phyloP scores from a whole-genome alignment of 2,329 filamentous ascomycete genomes.

The Thelonectria discophora region DNA sequence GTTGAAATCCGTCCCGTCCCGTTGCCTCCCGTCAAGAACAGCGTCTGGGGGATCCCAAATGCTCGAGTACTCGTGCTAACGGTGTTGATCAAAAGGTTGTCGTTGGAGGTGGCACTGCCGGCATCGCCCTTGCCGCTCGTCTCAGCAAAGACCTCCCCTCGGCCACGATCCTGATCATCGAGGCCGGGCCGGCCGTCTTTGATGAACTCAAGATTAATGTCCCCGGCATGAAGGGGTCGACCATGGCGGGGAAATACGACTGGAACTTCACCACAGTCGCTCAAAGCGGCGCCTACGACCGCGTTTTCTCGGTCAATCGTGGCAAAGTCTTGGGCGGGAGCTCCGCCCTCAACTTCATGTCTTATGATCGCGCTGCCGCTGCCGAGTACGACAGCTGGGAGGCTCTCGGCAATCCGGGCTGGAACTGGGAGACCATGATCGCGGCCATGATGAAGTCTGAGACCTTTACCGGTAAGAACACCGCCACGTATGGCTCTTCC shows the following conservation, averaged over 20 bases:
- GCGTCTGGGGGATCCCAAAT: background rate
- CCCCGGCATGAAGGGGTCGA: conserved; percentile 44
- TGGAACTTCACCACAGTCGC: conserved; percentile 56
- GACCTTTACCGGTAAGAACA: conserved; percentile 32
- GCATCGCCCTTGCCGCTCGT: conserved; percentile 45
- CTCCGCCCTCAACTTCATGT: conserved; percentile 43
- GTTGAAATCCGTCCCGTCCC: conserved; percentile 9
- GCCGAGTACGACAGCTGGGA: conserved; percentile 51
- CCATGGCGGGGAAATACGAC: conserved; percentile 44
- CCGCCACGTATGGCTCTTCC: conserved; percentile 22
- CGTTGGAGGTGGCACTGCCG: conserved; percentile 43
- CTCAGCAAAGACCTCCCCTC: conserved; percentile 44
- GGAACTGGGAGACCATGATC: conserved; percentile 51
- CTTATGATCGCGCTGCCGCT: conserved; percentile 48
- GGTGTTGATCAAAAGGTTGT: conserved; percentile 4
- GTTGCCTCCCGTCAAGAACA: background rate
- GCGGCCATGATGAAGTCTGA: conserved; percentile 42
- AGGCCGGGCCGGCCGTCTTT: conserved; percentile 42
- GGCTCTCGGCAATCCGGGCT: conserved; percentile 48
- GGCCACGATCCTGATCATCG: conserved; percentile 43
- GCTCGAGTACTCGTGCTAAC: conserved; percentile 2
- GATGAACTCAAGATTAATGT: conserved; percentile 46
- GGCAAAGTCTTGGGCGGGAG: conserved; percentile 61
- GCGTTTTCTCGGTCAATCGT: conserved; percentile 53
- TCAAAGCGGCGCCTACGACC: conserved; percentile 51